Percentiles rank a stretch among this genome's conserved stretches.
phyloP scores from a whole-genome alignment of 352 stramenopile genomes.

The Globisporangium polare region DNA sequence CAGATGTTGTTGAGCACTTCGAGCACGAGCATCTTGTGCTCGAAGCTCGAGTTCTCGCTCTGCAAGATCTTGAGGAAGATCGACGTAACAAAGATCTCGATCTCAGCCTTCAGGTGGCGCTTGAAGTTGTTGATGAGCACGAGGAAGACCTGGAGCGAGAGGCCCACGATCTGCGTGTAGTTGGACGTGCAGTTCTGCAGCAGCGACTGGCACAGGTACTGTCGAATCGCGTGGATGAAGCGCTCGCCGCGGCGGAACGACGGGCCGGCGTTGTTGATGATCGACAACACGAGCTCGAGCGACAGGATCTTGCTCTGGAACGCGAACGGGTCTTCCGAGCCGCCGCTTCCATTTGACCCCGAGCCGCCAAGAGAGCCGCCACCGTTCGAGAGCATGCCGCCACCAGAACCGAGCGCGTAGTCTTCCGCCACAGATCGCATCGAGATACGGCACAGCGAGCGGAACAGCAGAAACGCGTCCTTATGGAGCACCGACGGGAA shows the following conservation, averaged over 20 bases:
- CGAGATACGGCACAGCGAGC: constrained; percentile 93
- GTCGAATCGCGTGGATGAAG: constrained; percentile 96
- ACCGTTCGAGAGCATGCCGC: constrained; percentile 13
- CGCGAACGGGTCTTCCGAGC: constrained; percentile 88
- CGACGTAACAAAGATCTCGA: constrained; percentile 98
- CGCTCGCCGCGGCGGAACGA: constrained; percentile 94
- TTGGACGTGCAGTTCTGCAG: constrained; percentile 99
- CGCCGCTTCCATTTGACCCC: constrained; percentile 22
- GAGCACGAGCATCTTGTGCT: constrained; percentile 98
- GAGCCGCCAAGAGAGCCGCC: constrained; percentile 5
- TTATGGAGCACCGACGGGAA: constrained; percentile 97
- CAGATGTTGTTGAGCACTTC: constrained; percentile 96
- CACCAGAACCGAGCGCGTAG: constrained; percentile 28
- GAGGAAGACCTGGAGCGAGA: constrained; percentile 98
- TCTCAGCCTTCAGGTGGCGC: constrained; percentile 95
- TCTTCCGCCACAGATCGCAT: constrained; percentile 93
- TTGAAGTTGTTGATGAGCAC: constrained; percentile 93
- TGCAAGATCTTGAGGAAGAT: constrained; percentile 98
- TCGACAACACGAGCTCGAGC: constrained; percentile 95
- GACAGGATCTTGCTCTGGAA: constrained; percentile 97
- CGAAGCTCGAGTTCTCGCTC: constrained; percentile 95
- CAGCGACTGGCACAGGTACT: constrained; percentile 96
- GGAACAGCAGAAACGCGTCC: constrained; percentile 98
- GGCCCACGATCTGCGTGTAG: constrained; percentile 94
- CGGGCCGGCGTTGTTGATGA: constrained; percentile 95